Percentiles rank a stretch among this genome's conserved stretches.
Conservation (phyloP, 805 yeast genomes). For the Cyberlindnera maritima region DNA sequence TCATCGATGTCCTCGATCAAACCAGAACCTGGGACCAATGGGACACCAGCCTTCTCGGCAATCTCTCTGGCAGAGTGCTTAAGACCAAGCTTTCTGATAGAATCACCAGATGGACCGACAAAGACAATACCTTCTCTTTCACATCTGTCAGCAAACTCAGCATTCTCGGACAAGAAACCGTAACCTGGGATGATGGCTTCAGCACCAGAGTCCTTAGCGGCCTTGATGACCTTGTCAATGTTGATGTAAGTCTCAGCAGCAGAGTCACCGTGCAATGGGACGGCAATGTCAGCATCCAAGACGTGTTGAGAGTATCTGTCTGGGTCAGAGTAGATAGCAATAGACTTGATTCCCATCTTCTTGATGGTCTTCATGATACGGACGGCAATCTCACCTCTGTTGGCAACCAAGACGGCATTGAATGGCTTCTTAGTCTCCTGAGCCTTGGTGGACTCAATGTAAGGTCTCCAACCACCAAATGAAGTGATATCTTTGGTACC, state of each 20-base stretch:
- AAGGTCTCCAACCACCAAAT: constrained; percentile 85
- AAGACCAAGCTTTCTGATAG: constrained; percentile 85
- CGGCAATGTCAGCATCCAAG: constrained; percentile 72
- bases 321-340: constrained; percentile 88
- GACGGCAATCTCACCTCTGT: constrained; percentile 97
- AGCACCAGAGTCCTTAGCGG: constrained; percentile 80
- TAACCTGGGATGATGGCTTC: constrained; percentile 98
- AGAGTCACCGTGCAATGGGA: constrained; percentile 74
- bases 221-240: constrained; percentile 79
- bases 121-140: constrained; percentile 79
- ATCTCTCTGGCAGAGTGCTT: constrained; percentile 97
- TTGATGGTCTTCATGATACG: constrained; percentile 87
- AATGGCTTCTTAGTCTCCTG: constrained; percentile 53
- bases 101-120: constrained; percentile 96
- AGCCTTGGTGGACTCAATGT: constrained; percentile 39
- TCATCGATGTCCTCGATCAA: constrained; percentile 68
- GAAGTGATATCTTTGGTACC: constrained; percentile 81
- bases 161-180: constrained; percentile 94
- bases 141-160: constrained; percentile 91
- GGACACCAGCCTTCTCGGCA: constrained; percentile 89
- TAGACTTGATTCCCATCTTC: constrained; percentile 70
- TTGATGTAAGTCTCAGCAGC: constrained; percentile 91
- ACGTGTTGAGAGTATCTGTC: constrained; percentile 91
- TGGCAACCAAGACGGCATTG: constrained; percentile 85
- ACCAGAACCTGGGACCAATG: constrained; percentile 96